Percentiles rank a stretch among this genome's conserved stretches.
phyloP scores from a whole-genome alignment of 495 filamentous ascomycete genomes.

The Parathielavia appendiculata region DNA sequence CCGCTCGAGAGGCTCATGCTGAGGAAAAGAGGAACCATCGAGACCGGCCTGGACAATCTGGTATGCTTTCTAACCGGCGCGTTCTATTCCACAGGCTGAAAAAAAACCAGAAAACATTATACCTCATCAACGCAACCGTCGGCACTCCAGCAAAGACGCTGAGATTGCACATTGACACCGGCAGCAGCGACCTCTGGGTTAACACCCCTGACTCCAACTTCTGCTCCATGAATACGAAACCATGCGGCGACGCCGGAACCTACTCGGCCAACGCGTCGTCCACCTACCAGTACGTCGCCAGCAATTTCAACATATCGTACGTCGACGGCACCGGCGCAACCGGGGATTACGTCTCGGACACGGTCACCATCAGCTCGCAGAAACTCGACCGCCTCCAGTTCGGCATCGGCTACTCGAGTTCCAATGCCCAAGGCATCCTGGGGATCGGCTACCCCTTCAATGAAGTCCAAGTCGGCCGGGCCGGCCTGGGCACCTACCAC shows the following conservation, averaged over 20 bases:
- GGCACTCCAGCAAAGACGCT: conserved; percentile 64
- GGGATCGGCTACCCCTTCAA: conserved; percentile 86
- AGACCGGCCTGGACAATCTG: conserved; percentile 46
- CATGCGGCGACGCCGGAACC: conserved; percentile 57
- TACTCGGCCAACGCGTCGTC: conserved; percentile 71
- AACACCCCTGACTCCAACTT: conserved; percentile 62
- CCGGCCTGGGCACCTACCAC: conserved; percentile 56
- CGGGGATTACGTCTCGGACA: conserved; percentile 84
- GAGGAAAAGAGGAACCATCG: conserved; percentile 40
- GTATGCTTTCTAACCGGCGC: conserved; percentile 24
- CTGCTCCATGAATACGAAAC: conserved; percentile 44
- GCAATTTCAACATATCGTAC: conserved; percentile 86
- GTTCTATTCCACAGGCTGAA: neutral
- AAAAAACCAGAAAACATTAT: conserved; percentile 52
- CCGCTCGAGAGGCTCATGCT: conserved; percentile 42
- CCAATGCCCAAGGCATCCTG: conserved; percentile 71
- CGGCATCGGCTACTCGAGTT: conserved; percentile 74
- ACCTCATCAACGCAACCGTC: conserved; percentile 65
- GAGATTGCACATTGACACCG: conserved; percentile 72
- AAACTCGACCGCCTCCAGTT: conserved; percentile 69
- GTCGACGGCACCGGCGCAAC: conserved; percentile 75
- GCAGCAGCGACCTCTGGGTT: conserved; percentile 87
- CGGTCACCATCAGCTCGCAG: conserved; percentile 59
- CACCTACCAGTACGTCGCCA: conserved; percentile 71
- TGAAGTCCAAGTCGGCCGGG: conserved; percentile 68